phyloP scores from a whole-genome alignment of 179 eudicot genomes.

The Silene vulgaris region DNA sequence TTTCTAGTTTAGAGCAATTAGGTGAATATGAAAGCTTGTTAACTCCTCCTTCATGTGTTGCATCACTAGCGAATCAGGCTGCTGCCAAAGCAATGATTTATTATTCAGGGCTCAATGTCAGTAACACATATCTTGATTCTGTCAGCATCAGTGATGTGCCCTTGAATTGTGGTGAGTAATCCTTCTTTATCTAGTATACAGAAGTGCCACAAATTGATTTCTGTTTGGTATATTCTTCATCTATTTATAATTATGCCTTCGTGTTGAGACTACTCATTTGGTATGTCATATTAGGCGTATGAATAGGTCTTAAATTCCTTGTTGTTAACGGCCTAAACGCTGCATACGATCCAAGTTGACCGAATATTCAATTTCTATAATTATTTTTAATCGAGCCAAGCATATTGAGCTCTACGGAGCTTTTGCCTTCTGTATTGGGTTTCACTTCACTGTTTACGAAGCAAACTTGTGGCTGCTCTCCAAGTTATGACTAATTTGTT shows the following conservation, averaged over 20 bases:
- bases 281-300: background rate
- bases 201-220: background rate
- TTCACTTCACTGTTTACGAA: background rate
- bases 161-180: constrained; percentile 64
- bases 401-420: constrained; percentile 2
- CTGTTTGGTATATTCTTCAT: background rate
- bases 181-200: constrained; percentile 16
- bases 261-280: background rate
- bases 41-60: constrained; percentile 63
- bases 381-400: background rate
- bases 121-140: constrained; percentile 61
- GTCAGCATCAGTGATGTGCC: constrained; percentile 59
- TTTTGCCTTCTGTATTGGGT: background rate
- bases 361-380: background rate
- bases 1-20: constrained; percentile 69
- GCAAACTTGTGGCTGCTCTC: background rate
- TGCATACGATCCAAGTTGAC: background rate
- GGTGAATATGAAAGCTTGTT: constrained; percentile 72
- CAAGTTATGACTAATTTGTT: background rate
- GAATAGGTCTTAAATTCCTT: background rate
- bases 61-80: constrained; percentile 78
- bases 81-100: constrained; percentile 82
- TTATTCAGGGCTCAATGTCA: constrained; percentile 56
- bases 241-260: background rate
- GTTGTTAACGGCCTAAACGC: background rate